Base-by-base conservation (phyloP, 495 filamentous ascomycete genomes). In the Tuber aestivum region DNA sequence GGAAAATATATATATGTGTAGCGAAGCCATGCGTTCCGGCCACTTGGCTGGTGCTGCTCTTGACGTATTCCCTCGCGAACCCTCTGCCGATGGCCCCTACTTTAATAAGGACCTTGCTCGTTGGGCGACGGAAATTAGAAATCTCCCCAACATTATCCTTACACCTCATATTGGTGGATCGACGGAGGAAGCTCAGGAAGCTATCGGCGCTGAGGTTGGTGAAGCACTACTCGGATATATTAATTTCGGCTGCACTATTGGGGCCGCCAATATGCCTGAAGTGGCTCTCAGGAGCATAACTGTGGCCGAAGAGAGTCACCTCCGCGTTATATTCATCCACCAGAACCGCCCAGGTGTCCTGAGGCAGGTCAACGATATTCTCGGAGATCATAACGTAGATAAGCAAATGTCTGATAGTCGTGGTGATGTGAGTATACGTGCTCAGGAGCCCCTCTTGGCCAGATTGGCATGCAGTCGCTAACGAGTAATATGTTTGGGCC, bases 121-220 rank as follows among this genome's bases (percentile, higher is more conserved):
- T 27, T 98, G 94, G 94, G 91, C 88, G n/a, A 88, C 92, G 72
- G 94, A 97, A 76, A 89, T 99, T 69, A 90, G 92, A 40, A 87
- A 88, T 50, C 87, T 98, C 70, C 94, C 91, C 84, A 99, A 99
- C 85, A 85, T 99, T 78, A 97, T 99, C 76, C 87, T 99, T 42
- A 95, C 94, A 4, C 95, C 95, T 35, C 95, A 99, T 83, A 97
- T 99, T 82, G 95, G 95, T 73, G 95, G 95, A 44, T 96, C 92
- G 85, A 99, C 96, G 5, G 96, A 99, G 84, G 80, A 99, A 86
- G 96, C 96, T 9, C 96, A 99, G 85, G 90, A 93, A 72, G 95
- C 96, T 14, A 99, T 98, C 83, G 96, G 96, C 79, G 87, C 96
- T 40, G 96, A 99, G 87, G 95, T 99, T 61, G 89, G 88, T 68